These are phyloP conservation scores for Monilinia vaccinii-corymbosi DNA, from an alignment of 2,329 filamentous ascomycete genomes.

Conservation along the genomic window DNA sequence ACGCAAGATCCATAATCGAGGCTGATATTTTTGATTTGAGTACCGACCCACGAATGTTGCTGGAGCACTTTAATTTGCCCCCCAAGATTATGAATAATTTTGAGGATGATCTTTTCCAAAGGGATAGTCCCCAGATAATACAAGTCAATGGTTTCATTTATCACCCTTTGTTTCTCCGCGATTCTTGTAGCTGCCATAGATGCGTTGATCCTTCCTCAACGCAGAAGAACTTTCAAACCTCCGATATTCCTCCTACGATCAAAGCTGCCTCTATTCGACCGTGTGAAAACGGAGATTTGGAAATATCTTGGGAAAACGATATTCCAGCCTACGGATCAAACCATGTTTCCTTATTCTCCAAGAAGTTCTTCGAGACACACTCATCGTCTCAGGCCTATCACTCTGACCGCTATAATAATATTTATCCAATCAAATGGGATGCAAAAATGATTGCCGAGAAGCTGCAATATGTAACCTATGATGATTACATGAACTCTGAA, in stretches of 20 bases:
- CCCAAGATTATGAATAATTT: not conserved
- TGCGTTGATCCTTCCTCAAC: conserved; percentile 51
- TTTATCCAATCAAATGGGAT: conserved; percentile 33
- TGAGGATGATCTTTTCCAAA: not conserved
- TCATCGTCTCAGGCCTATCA: not conserved
- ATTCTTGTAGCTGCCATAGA: conserved; percentile 46
- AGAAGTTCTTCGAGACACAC: conserved; percentile 11
- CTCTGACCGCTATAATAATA: not conserved
- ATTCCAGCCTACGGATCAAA: conserved; percentile 28
- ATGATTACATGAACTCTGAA: conserved; percentile 58
- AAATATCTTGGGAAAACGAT: conserved; percentile 49
- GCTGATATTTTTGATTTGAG: not conserved
- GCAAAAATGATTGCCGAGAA: conserved; percentile 35
- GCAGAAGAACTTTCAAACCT: conserved; percentile 56
- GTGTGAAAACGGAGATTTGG: conserved; percentile 33
- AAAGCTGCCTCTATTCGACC: conserved; percentile 30
- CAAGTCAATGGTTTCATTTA: not conserved
- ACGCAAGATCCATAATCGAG: not conserved
- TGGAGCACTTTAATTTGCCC: not conserved
- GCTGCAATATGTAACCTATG: conserved; percentile 55
- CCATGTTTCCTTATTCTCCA: conserved; percentile 23
- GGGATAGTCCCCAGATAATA: not conserved
- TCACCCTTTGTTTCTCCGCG: conserved; percentile 37
- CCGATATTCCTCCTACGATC: conserved; percentile 50
- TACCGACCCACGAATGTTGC: not conserved